Evolutionary conservation across 75 land plant species (phyloP), one percentile per base, ranked within the genome.

Genomic region (Pinus tabuliformis): DNA sequence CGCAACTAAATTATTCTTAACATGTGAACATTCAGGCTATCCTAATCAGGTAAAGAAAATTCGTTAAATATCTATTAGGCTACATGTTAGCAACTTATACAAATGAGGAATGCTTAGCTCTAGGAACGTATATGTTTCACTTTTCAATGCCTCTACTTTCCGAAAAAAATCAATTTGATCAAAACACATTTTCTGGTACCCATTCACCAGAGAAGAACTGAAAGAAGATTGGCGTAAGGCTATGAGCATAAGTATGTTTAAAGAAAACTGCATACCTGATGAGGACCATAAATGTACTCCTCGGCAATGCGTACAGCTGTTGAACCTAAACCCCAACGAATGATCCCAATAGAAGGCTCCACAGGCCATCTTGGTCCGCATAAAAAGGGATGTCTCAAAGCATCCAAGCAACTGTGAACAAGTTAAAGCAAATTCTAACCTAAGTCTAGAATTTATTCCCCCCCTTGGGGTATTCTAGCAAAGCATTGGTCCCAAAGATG

Each of bases 351-450:
- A n/a, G 98, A 90, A 66, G 91, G 86, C 8, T 83, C 86, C 7
- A 93, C 83, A 1, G 90, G 79, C 98, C 98, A 95, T 80, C 78
- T 92, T 24, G 98, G 98, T 52, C 98, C 98, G 83, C 98, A 95
- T 12, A 95, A 79, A 80, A 95, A 95, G 49, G 93, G 98, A 79
- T 95, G 98, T 37, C 96, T 80, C 57, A 95, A 77, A 52, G 98
- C 98, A 75, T 92, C 89, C 78, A 87, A 75, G 64, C 98, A 95
- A 68, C 98, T 95, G 85, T 54, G 80, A 42, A 68, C 45, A 66
- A 17, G 45, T 28, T 18, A 18, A 39, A 28, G 11, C 8, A 6
- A 28, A 1, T 28, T 73, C 15, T 16, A 39, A 7, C 36, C 1
- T 17, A 68, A 68, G n/a, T 68, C 22, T n/a, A 42, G n/a, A 20